Evolutionary conservation across 768 basidiomycete genomes (phyloP).

Genomic region (Dacryopinax spathularia): DNA sequence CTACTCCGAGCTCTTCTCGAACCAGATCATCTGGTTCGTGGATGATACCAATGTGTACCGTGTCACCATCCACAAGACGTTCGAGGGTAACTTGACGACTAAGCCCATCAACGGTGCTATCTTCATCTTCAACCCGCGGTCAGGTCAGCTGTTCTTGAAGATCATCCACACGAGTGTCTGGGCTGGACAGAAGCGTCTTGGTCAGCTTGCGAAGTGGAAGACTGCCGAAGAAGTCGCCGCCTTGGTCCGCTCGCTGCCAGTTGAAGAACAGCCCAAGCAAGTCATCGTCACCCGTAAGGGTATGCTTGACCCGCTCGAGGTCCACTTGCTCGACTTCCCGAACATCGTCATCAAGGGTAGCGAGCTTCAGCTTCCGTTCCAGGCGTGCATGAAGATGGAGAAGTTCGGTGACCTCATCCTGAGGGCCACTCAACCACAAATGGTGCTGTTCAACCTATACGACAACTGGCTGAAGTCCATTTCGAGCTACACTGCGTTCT

Average conservation of each 20-base stretch:
- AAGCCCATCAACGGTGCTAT: conserved; percentile 98
- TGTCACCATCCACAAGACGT: conserved; percentile 97
- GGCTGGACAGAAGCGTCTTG: conserved; percentile 99
- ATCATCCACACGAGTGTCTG: conserved; percentile 99
- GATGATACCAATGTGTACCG: conserved; percentile 99
- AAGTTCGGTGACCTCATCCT: conserved; percentile 97
- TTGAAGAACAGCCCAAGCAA: conserved; percentile 99
- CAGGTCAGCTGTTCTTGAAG: conserved; percentile 95
- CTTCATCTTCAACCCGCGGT: conserved; percentile 98
- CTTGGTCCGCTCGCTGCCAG: conserved; percentile 90
- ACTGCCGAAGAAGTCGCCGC: conserved; percentile 99
- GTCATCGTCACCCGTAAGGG: conserved; percentile 99
- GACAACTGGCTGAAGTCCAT: conserved; percentile 99
- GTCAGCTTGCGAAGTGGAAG: conserved; percentile 99
- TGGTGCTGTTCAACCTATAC: conserved; percentile 97
- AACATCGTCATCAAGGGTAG: conserved; percentile 99
- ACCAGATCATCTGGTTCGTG: conserved; percentile 99
- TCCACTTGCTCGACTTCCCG: conserved; percentile 97
- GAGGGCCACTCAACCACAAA: conserved; percentile 94
- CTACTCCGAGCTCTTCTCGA: conserved; percentile 91
- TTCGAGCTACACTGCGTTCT: conserved; percentile 98
- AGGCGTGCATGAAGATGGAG: conserved; percentile 99
- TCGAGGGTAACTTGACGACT: conserved; percentile 98
- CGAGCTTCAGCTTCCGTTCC: conserved; percentile 96
- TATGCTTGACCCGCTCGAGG: conserved; percentile 96